Conservation (phyloP, 768 basidiomycete species). For the Phanerochaete sordida region DNA sequence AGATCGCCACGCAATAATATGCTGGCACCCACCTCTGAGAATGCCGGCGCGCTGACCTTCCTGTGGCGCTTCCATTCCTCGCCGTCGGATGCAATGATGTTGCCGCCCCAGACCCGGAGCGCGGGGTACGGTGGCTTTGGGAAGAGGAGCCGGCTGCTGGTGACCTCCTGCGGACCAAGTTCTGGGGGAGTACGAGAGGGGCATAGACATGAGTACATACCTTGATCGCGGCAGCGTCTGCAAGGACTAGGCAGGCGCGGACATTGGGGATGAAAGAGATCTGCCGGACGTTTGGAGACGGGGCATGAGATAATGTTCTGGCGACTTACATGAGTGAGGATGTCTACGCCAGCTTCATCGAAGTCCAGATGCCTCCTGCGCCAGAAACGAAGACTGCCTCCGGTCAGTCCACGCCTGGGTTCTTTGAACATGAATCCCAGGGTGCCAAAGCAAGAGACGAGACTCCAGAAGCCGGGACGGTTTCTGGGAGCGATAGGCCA, state of each 20-base stretch:
- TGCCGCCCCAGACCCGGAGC: slow-evolving; percentile 51
- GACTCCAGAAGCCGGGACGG: neutral
- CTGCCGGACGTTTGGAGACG: neutral
- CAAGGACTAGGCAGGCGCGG: neutral
- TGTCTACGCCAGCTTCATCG: slow-evolving; percentile 14
- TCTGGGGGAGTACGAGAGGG: neutral
- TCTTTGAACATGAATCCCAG: neutral
- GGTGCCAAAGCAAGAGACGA: neutral
- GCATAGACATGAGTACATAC: neutral
- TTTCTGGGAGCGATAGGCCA: neutral
- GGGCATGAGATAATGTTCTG: neutral
- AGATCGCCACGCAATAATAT: neutral
- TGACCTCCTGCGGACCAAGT: slow-evolving; percentile 40
- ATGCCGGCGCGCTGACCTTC: slow-evolving; percentile 58
- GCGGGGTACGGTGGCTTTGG: slow-evolving; percentile 53
- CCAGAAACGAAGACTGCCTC: slow-evolving; percentile 14
- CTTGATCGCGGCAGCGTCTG: slow-evolving; percentile 14
- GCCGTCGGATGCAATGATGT: slow-evolving; percentile 63
- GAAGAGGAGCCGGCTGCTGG: slow-evolving; percentile 45
- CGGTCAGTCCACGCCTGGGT: slow-evolving; percentile 1
- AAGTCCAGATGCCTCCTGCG: slow-evolving; percentile 18
- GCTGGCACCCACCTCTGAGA: slow-evolving; percentile 51
- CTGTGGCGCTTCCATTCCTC: slow-evolving; percentile 65
- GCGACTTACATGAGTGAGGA: slow-evolving; percentile 17
- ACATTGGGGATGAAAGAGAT: neutral